Conservation (phyloP, 1,284 basidiomycete species). For the Sporisorium scitamineum region DNA sequence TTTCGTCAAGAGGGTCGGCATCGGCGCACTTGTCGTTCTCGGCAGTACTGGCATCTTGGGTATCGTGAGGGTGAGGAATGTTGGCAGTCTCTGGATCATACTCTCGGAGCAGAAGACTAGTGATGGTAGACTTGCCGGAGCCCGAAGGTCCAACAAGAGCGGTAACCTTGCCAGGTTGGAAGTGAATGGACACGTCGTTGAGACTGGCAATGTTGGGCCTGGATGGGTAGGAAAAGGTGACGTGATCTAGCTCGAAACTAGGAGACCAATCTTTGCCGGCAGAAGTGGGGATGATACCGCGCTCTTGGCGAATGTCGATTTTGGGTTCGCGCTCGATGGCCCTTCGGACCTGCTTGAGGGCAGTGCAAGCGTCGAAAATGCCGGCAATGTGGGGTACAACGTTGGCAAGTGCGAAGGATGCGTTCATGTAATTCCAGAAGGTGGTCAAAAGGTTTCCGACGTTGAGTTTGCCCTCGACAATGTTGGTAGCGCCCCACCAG, state of each 20-base stretch:
- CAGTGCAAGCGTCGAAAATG: conserved; percentile 58
- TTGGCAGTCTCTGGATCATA: conserved; percentile 70
- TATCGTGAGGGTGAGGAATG: conserved; percentile 46
- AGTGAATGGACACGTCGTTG: conserved; percentile 51
- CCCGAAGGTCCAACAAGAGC: conserved; percentile 69
- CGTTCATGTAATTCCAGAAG: conserved; percentile 66
- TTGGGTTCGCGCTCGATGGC: conserved; percentile 63
- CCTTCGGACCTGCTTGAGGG: conserved; percentile 54
- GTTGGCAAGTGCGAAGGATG: conserved; percentile 64
- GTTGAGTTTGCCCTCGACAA: conserved; percentile 46
- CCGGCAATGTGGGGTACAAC: conserved; percentile 62
- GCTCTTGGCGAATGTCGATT: conserved; percentile 61
- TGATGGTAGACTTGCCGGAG: conserved; percentile 70
- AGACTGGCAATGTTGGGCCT: conserved; percentile 59
- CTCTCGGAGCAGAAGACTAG: conserved; percentile 69
- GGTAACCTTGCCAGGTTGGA: conserved; percentile 64
- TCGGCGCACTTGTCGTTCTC: conserved; percentile 13
- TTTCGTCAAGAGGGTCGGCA: background rate
- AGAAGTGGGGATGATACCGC: conserved; percentile 36
- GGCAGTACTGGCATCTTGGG: conserved; percentile 18
- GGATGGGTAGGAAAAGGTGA: conserved; percentile 66
- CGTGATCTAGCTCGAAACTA: conserved; percentile 53
- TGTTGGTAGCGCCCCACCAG: conserved; percentile 60
- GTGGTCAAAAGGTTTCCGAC: conserved; percentile 57
- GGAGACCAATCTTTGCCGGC: conserved; percentile 40